Evolutionary conservation across 2,329 filamentous ascomycete genomes (phyloP).

Genomic region (Paecilomyces sp.): DNA sequence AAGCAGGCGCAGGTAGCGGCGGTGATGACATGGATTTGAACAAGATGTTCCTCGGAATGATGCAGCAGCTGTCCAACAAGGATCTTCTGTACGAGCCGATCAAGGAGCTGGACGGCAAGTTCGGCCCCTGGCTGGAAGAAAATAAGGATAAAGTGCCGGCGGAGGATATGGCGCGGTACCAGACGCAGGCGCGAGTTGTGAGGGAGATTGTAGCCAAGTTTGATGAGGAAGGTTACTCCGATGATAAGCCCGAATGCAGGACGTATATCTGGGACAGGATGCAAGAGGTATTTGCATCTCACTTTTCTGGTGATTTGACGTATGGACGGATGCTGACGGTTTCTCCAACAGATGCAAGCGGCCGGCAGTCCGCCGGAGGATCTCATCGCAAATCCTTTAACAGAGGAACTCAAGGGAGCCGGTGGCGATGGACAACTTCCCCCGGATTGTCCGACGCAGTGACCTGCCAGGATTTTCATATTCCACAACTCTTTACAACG

Average conservation of each 20-base stretch:
- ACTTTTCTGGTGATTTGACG: background rate
- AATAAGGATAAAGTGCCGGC: slow-evolving; percentile 57
- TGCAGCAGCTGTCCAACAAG: slow-evolving; percentile 98
- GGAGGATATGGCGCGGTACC: slow-evolving; percentile 72
- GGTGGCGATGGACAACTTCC: slow-evolving; percentile 58
- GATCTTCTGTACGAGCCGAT: slow-evolving; percentile 98
- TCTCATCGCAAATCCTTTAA: slow-evolving; percentile 53
- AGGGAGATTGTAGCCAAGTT: slow-evolving; percentile 84
- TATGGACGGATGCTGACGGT: slow-evolving; percentile 3
- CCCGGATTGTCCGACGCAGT: slow-evolving; percentile 57
- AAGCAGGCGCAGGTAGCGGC: slow-evolving; percentile 50
- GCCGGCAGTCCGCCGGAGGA: slow-evolving; percentile 85
- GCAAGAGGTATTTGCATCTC: slow-evolving; percentile 67
- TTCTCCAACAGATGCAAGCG: slow-evolving; percentile 75
- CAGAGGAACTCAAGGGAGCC: slow-evolving; percentile 74
- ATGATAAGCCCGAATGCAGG: slow-evolving; percentile 71
- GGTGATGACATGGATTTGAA: slow-evolving; percentile 79
- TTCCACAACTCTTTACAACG: slow-evolving; percentile 1
- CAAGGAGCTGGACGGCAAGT: slow-evolving; percentile 93
- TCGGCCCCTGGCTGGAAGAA: slow-evolving; percentile 78
- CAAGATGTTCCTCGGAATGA: slow-evolving; percentile 94
- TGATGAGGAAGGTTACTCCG: slow-evolving; percentile 71
- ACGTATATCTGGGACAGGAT: slow-evolving; percentile 95
- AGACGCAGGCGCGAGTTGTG: slow-evolving; percentile 72
- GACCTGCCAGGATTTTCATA: slow-evolving; percentile 5